Base-by-base conservation (phyloP, 140 eudicot genomes). In the Flaveria floridana region DNA sequence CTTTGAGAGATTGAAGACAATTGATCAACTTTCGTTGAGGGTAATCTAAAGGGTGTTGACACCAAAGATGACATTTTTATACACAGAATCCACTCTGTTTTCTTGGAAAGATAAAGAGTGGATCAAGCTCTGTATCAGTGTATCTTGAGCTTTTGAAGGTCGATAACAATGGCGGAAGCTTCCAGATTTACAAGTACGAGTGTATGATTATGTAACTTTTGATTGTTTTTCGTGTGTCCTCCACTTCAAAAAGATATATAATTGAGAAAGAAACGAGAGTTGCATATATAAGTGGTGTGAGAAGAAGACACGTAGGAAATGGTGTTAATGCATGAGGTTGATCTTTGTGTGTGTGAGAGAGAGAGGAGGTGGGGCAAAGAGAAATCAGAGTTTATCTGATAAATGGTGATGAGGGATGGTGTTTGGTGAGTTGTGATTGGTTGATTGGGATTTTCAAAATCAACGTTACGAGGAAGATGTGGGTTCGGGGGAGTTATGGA, bases 1-100 rank as follows among this genome's bases (percentile, higher is more conserved):
- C 87, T 94, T 61, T 94, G 97, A 11, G 96, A 85, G 37, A 88
- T 72, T 71, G 98, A 93, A 7, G 96, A 89, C 6, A 90, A 76
- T 11, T 86, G 83, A 48, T 90, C 93, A 16, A 63, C 79, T 85
- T 88, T 90, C 50, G 87, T 59, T 72, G 88, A 69, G 62, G 93
- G 86, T 70, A 90, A 73, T 78, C 88, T 90, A 64, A 90, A 85
- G 74, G 97, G 86, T 34, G 97, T 85, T 39, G 99, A 90, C 65
- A 90, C 86, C 84, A 94, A 74, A 68, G 94, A 90, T 46, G 97
- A 88, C 96, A 90, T 89, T 57, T 16, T 18, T 21, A 25, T 56
- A 56, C 41, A 30, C 1, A 19, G 76, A 58, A 13, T 19, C 28
- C 15, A 34, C 61, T 50, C 37, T 3, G 18, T 53, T 59, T 84